A percentile compares a stretch with the other conserved stretches of the same genome.
Evolutionary conservation across 768 basidiomycete species (phyloP).

Genomic region (Bullera alba): DNA sequence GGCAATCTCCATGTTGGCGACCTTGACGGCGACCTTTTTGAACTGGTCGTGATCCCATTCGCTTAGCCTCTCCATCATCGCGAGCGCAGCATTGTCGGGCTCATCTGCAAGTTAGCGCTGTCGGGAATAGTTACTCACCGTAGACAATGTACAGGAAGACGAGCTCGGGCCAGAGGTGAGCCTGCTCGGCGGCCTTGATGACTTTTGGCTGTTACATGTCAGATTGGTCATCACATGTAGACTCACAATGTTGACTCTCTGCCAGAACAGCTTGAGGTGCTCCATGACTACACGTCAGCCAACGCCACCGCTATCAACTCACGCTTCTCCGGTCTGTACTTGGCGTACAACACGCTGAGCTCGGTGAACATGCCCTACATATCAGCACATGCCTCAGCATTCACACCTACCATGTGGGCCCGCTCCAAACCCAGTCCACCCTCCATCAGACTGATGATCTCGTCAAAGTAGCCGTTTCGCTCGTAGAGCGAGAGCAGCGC

Average conservation of each 20-base stretch:
- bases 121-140: conserved; percentile 62
- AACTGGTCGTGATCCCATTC: conserved; percentile 99
- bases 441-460: conserved; percentile 82
- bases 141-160: conserved; percentile 99
- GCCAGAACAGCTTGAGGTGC: conserved; percentile 84
- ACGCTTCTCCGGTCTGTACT: conserved; percentile 90
- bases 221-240: not conserved
- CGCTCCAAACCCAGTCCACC: conserved; percentile 93
- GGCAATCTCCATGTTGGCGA: conserved; percentile 96
- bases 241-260: conserved; percentile 75
- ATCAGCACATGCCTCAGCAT: conserved; percentile 6
- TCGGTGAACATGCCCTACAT: conserved; percentile 84
- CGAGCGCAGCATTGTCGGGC: conserved; percentile 86
- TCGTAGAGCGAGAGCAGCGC: conserved; percentile 75
- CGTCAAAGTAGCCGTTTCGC: conserved; percentile 84
- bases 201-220: conserved; percentile 64
- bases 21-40: conserved; percentile 95
- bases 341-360: conserved; percentile 82
- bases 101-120: conserved; percentile 32
- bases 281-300: conserved; percentile 71
- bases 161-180: conserved; percentile 95
- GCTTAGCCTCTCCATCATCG: conserved; percentile 97
- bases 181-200: conserved; percentile 90
- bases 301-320: conserved; percentile 38
- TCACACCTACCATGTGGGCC: conserved; percentile 59